Base-by-base conservation (phyloP, 2,329 filamentous ascomycete genomes). In the Fusarium compactum region DNA sequence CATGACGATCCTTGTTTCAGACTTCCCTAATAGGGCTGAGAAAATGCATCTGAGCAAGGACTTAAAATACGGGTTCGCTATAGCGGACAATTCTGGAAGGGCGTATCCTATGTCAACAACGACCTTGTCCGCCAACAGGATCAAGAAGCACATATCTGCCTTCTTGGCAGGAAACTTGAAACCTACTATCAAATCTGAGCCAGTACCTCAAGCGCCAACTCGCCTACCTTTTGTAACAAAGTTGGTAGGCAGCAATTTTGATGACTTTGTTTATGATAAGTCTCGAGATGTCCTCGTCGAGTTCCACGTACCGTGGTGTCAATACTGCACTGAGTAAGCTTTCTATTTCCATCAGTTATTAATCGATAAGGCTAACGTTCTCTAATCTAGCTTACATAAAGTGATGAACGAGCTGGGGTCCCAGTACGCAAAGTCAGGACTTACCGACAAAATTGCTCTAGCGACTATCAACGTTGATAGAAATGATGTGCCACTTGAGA, bases 271-370 rank as follows among this genome's bases (percentile, higher is more conserved):
- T 3, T 43, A 11, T 16, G 52, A 58, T 7, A 34, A 43, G 27
- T 14, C 58, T 1, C 44, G 29, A 20, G 58, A 61, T 30, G 22
- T 61, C 1, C 29, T 61, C 20, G 58, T 61, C 16, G 18, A 61
- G 20, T 58, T 58, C 1, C 1, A 48, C 10, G 58, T 58, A 2
- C 58, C 52, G 1, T 61, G 58, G 58, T 61, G 58, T 20, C 20
- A 58, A 34, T 61, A 61, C n/a, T 61, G 43, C 8, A 47, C 5
- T 0, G 43, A 60, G 58, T 60, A 47, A 47, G 57, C 18, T 20
- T 48, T 27, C 8, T 30, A 18, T n/a, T 10, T 8, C n/a, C 6
- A 18, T n/a, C 9, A 12, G 11, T 5, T 44, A 8, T 15, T 58
- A 27, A 58, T 16, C 55, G 24, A 53, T 5, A 22, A 3, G 18